Percentiles rank a stretch among this genome's conserved stretches.
These are phyloP conservation scores for Corymbia maculata DNA, from an alignment of 345 rosid genomes.

Conservation along the genomic window DNA sequence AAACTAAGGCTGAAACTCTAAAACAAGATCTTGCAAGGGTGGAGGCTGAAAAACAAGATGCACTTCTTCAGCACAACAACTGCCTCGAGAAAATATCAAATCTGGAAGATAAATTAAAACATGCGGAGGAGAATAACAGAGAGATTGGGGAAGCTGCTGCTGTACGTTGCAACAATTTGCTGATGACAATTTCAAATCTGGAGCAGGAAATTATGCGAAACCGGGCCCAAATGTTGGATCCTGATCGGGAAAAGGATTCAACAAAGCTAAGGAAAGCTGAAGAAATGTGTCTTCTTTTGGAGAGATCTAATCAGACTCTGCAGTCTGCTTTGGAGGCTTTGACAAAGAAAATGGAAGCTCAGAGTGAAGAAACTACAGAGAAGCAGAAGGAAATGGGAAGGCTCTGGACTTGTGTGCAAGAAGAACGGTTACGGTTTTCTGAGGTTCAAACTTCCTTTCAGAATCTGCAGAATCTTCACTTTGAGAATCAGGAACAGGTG, in stretches of 20 bases:
- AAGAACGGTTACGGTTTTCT: conserved; percentile 63
- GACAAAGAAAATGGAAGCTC: conserved; percentile 48
- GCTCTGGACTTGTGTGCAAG: conserved; percentile 79
- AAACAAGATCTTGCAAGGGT: conserved; percentile 42
- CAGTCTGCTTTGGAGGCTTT: conserved; percentile 57
- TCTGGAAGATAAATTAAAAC: conserved; percentile 46
- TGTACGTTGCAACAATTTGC: conserved; percentile 52
- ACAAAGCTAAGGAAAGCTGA: conserved; percentile 57
- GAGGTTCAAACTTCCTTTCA: conserved; percentile 92
- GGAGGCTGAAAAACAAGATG: conserved; percentile 65
- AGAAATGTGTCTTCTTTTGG: conserved; percentile 60
- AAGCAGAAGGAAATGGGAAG: conserved; percentile 80
- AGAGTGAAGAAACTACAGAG: conserved; percentile 66
- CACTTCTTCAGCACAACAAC: conserved; percentile 35
- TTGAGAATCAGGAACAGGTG: conserved; percentile 86
- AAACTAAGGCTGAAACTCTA: conserved; percentile 24
- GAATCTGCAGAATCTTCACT: conserved; percentile 72
- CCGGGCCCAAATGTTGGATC: conserved; percentile 52
- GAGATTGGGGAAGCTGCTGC: conserved; percentile 64
- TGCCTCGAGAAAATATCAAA: conserved; percentile 48
- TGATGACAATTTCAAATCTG: conserved; percentile 40
- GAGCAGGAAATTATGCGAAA: conserved; percentile 48
- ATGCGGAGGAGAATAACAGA: conserved; percentile 46
- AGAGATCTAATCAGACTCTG: conserved; percentile 63
- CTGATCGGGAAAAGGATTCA: conserved; percentile 45